Conservation (phyloP, 2,329 filamentous ascomycete species). For the Emmonsiellopsis sp. region DNA sequence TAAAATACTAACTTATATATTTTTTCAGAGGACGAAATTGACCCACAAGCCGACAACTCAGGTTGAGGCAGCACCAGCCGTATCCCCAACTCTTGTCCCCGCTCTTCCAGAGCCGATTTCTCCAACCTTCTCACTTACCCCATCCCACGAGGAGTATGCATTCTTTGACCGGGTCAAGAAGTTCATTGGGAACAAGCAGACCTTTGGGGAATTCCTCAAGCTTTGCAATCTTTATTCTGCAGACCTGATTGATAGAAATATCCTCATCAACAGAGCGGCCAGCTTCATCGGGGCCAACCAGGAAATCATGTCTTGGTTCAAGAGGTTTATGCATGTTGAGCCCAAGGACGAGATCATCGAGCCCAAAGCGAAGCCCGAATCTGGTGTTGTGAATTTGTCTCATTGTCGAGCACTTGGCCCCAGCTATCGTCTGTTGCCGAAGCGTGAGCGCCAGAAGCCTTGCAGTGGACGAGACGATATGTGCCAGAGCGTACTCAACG, state of each 20-base stretch:
- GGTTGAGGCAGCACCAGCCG: slow-evolving; percentile 46
- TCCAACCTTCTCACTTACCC: slow-evolving; percentile 63
- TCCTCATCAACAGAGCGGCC: slow-evolving; percentile 72
- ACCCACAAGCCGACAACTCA: slow-evolving; percentile 51
- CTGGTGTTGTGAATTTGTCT: slow-evolving; percentile 77
- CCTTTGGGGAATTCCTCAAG: slow-evolving; percentile 93
- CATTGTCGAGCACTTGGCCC: slow-evolving; percentile 94
- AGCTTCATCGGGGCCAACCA: slow-evolving; percentile 80
- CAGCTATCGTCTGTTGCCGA: slow-evolving; percentile 86
- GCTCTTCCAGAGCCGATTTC: slow-evolving; percentile 79
- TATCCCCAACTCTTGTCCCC: slow-evolving; percentile 83
- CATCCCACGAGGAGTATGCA: slow-evolving; percentile 72
- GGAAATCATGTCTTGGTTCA: slow-evolving; percentile 85
- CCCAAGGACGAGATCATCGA: slow-evolving; percentile 70
- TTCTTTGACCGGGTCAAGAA: slow-evolving; percentile 98
- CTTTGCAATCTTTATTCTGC: slow-evolving; percentile 92
- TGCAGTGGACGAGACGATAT: slow-evolving; percentile 94
- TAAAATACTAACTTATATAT: slow-evolving; percentile 2
- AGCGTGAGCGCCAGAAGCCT: slow-evolving; percentile 78
- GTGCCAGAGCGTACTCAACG: slow-evolving; percentile 86
- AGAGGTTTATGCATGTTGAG: slow-evolving; percentile 65
- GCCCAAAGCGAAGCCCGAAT: slow-evolving; percentile 63
- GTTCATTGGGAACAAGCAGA: slow-evolving; percentile 82
- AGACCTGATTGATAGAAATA: slow-evolving; percentile 78
- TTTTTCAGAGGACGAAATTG: slow-evolving; percentile 62